phyloP scores from a whole-genome alignment of 2,329 filamentous ascomycete genomes.

The Exserohilum turcica region DNA sequence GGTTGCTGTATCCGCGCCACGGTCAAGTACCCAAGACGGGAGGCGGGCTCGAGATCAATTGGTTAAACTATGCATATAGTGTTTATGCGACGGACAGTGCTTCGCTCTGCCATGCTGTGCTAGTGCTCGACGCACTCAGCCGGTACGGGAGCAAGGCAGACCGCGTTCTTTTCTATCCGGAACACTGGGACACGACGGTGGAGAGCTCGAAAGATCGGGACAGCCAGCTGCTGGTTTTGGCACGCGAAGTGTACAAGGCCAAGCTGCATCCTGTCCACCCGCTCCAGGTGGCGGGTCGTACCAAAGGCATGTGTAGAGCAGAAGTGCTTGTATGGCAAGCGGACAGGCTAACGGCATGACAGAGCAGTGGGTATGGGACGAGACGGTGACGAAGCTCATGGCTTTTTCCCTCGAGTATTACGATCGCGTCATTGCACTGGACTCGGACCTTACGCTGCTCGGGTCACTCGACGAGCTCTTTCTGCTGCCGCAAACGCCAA shows the following conservation, averaged over 20 bases:
- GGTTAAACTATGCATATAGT: constrained; percentile 51
- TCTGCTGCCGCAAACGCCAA: constrained; percentile 63
- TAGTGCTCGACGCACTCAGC: constrained; percentile 53
- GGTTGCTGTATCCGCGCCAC: constrained; percentile 31
- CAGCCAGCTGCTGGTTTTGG: constrained; percentile 56
- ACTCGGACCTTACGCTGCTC: constrained; percentile 69
- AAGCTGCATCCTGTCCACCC: constrained; percentile 56
- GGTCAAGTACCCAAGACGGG: constrained; percentile 8
- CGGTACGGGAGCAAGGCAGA: constrained; percentile 52
- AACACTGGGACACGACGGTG: constrained; percentile 46
- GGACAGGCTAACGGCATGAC: constrained; percentile 24
- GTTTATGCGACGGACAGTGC: constrained; percentile 51
- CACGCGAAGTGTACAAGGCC: constrained; percentile 56
- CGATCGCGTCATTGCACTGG: constrained; percentile 60
- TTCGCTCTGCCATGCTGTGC: constrained; percentile 52
- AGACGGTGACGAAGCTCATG: constrained; percentile 69
- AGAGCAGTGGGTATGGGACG: constrained; percentile 60
- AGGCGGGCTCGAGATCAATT: constrained; percentile 36
- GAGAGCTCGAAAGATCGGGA: constrained; percentile 40
- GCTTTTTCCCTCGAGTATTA: constrained; percentile 72
- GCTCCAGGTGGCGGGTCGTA: constrained; percentile 43
- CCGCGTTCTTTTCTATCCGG: constrained; percentile 53
- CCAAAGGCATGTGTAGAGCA: constrained; percentile 32
- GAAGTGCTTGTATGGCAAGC: background rate
- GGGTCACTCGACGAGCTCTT: constrained; percentile 73